Evolutionary conservation across 108 stramenopile genomes (phyloP), one percentile per base, ranked within the genome.

Genomic region (Heterococcus sp.): DNA sequence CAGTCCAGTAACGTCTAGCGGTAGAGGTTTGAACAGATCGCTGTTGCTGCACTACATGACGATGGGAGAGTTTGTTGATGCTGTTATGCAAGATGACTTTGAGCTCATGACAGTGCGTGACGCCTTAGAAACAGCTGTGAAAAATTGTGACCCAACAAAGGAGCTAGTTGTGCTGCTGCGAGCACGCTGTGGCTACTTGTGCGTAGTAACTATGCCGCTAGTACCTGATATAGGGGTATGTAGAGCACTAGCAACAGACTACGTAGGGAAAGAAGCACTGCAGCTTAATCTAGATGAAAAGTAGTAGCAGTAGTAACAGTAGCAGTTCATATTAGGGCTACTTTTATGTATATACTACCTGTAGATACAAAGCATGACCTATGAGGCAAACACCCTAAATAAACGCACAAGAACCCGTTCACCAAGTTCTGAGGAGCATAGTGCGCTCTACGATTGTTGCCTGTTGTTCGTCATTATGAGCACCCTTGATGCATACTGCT

Each of bases 111-210:
- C 35, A 66, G 75, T 75, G 8, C 63, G 75, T 30, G 65, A 26
- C 29, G 65, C 83, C 35, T 66, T 84, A 0, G 69, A 84, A 75
- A 37, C 75, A 32, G 75, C 83, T 28, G 38, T 84, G 30, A 71
- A 29, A 11, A 34, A n/a, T n/a, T 75, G 72, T 63, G 67, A 84
- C 68, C 67, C 65, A 8, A 46, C 71, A 34, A 2, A n/a, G 14
- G 83, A 84, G 75, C 34, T 69, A 32, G 83, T 84, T 27, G 83
- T 76, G 4, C 26, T 84, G 28, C 33, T 84, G 0, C 68, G 69
- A 34, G 68, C 67, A 29, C 69, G 83, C 3, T 84, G 83, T 38
- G 83, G 83, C 30, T 84, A 76, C 75, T 66, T 84, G 74, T 75
- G 69, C 32, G 83, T 84, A 5, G 46, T 74, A 30, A 65, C 46